Percentiles rank a stretch among this genome's conserved stretches.
Conservation (phyloP, 1,139 yeast species). For the Suhomyces bokatorum region DNA sequence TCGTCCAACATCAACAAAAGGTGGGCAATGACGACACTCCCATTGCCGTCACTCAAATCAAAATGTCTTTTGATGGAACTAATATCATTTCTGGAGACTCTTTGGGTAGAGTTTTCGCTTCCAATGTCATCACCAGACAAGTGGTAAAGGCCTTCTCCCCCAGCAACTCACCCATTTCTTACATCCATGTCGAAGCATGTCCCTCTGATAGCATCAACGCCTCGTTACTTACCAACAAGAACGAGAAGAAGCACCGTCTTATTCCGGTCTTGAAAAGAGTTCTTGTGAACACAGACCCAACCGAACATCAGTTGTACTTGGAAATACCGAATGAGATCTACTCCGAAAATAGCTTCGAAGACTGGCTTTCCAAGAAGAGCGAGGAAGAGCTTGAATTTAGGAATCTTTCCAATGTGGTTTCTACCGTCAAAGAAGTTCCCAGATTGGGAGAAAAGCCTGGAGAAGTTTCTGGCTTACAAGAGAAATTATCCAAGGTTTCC, state of each 20-base stretch:
- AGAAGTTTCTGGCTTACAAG: conserved; percentile 34
- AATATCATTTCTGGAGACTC: conserved; percentile 72
- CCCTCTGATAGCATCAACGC: conserved; percentile 15
- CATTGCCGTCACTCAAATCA: conserved; percentile 48
- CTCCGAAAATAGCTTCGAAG: conserved; percentile 24
- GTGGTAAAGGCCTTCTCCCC: conserved; percentile 65
- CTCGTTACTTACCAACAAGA: conserved; percentile 15
- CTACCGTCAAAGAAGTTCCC: conserved; percentile 32
- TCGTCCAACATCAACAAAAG: conserved; percentile 55
- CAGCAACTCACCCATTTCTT: conserved; percentile 42
- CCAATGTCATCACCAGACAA: conserved; percentile 79
- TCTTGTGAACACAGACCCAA: conserved; percentile 43
- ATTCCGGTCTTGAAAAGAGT: conserved; percentile 64
- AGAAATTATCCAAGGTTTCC: conserved; percentile 50
- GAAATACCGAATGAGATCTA: conserved; percentile 35
- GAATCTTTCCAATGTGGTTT: conserved; percentile 38
- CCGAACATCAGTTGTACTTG: conserved; percentile 51
- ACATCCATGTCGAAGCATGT: conserved; percentile 20
- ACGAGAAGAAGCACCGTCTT: conserved; percentile 43
- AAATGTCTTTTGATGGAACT: conserved; percentile 76
- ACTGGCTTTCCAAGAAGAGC: conserved; percentile 50
- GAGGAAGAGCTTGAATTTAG: conserved; percentile 54
- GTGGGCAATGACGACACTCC: conserved; percentile 13
- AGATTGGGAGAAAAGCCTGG: conserved; percentile 13
- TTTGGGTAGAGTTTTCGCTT: conserved; percentile 62